A percentile compares a stretch with the other conserved stretches of the same genome.
phyloP scores from a whole-genome alignment of 345 rosid species.

The Noccaea caerulescens region DNA sequence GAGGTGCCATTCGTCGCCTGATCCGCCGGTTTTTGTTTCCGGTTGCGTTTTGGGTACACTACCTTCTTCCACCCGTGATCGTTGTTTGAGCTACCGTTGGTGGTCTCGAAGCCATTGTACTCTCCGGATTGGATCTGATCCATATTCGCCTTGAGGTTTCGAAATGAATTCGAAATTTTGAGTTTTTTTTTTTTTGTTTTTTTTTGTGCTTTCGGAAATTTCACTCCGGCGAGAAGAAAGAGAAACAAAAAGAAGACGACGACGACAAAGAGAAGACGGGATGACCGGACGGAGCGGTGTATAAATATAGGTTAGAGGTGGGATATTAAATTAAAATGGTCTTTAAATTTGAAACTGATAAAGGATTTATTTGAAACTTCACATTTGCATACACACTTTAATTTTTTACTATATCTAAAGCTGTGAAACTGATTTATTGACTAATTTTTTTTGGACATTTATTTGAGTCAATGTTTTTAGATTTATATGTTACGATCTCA shows the following conservation, averaged over 20 bases:
- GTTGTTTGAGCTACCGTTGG: constrained; percentile 30
- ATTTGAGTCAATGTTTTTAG: not conserved
- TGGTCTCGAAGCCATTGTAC: constrained; percentile 43
- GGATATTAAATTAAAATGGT: not conserved
- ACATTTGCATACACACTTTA: not conserved
- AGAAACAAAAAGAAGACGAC: not conserved
- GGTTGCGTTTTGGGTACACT: constrained; percentile 60
- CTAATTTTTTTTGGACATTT: not conserved
- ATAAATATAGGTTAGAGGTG: constrained; percentile 31
- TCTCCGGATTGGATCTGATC: constrained; percentile 45
- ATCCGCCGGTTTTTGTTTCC: constrained; percentile 53
- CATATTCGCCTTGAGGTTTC: not conserved
- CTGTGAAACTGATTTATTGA: not conserved
- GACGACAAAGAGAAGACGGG: constrained; percentile 28
- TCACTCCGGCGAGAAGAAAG: constrained; percentile 21
- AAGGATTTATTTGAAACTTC: not conserved
- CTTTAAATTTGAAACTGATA: not conserved
- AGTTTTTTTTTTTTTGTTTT: not conserved
- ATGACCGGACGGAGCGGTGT: constrained; percentile 24
- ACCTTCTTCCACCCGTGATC: constrained; percentile 85
- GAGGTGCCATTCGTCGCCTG: constrained; percentile 39
- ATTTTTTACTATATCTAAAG: not conserved
- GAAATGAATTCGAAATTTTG: not conserved
- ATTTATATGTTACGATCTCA: not conserved
- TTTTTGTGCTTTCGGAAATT: not conserved